These are phyloP conservation scores for Diaporthe australafricana DNA, from an alignment of 2,329 filamentous ascomycete species.

Conservation along the genomic window DNA sequence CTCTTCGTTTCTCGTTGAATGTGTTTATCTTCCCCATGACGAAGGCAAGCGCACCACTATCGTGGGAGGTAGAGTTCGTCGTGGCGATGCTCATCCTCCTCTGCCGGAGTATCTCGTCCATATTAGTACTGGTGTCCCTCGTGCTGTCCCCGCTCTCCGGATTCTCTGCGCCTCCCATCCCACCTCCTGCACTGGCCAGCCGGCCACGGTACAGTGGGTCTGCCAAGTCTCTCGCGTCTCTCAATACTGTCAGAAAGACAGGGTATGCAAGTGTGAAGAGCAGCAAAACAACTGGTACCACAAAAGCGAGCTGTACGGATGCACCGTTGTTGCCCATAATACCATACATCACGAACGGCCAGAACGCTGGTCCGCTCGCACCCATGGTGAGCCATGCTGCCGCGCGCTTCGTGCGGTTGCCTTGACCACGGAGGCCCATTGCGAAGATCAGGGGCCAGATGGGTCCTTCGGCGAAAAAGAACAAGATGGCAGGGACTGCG, in stretches of 20 bases:
- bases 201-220: constrained; percentile 42
- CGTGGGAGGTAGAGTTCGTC: not conserved
- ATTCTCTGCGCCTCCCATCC: constrained; percentile 13
- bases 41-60: not conserved
- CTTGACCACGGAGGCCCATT: constrained; percentile 82
- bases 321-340: constrained; percentile 56
- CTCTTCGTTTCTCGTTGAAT: constrained; percentile 22
- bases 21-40: constrained; percentile 23
- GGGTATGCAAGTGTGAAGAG: constrained; percentile 60
- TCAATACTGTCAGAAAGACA: constrained; percentile 59
- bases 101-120: constrained; percentile 20
- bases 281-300: constrained; percentile 69
- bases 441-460: constrained; percentile 87
- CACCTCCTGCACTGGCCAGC: constrained; percentile 3
- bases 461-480: constrained; percentile 85
- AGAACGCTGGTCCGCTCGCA: constrained; percentile 77
- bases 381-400: constrained; percentile 83
- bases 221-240: constrained; percentile 56
- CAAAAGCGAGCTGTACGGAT: constrained; percentile 72
- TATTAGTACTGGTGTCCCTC: constrained; percentile 17
- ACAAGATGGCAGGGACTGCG: constrained; percentile 72
- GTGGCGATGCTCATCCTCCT: constrained; percentile 17
- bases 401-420: constrained; percentile 82
- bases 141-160: constrained; percentile 6
- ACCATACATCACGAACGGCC: constrained; percentile 79